phyloP scores from a whole-genome alignment of 441 rosid species.

The Breynia disticha region DNA sequence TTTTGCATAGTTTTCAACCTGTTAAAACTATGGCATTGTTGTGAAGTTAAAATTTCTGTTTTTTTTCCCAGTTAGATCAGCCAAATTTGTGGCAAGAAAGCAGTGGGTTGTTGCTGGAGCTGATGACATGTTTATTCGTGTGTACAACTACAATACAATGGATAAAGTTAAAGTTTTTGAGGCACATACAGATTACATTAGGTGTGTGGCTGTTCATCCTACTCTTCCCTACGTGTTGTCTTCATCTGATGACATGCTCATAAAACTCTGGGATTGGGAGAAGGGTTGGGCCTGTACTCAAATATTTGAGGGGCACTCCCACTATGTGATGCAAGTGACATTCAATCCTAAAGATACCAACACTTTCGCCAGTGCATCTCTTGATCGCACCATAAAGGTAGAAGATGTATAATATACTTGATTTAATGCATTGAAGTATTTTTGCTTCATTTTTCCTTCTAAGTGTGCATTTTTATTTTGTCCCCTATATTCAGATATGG shows the following conservation, averaged over 20 bases:
- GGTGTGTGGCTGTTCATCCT: slow-evolving; percentile 76
- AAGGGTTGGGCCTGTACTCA: slow-evolving; percentile 70
- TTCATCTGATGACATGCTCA: slow-evolving; percentile 86
- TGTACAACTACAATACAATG: slow-evolving; percentile 66
- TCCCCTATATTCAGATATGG: slow-evolving; percentile 54
- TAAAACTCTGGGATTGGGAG: slow-evolving; percentile 96
- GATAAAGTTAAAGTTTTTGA: slow-evolving; percentile 66
- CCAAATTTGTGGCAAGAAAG: slow-evolving; percentile 64
- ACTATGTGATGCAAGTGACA: slow-evolving; percentile 85
- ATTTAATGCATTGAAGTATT: slow-evolving; percentile 1
- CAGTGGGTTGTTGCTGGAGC: slow-evolving; percentile 87
- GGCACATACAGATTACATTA: slow-evolving; percentile 78
- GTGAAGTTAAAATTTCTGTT: slow-evolving; percentile 6
- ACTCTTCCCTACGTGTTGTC: slow-evolving; percentile 65
- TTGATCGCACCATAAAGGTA: slow-evolving; percentile 80
- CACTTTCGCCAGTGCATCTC: slow-evolving; percentile 85
- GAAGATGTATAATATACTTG: slow-evolving; percentile 6
- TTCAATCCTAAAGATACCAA: slow-evolving; percentile 72
- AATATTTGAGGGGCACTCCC: slow-evolving; percentile 78
- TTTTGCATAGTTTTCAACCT: not conserved
- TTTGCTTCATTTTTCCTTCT: slow-evolving; percentile 6
- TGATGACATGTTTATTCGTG: slow-evolving; percentile 71
- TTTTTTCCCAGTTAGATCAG: slow-evolving; percentile 72
- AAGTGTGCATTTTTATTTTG: slow-evolving; percentile 2
- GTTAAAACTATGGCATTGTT: not conserved